Evolutionary conservation across 371 early-diverging fungal species (phyloP).

Genomic region (Zychaea mexicana): DNA sequence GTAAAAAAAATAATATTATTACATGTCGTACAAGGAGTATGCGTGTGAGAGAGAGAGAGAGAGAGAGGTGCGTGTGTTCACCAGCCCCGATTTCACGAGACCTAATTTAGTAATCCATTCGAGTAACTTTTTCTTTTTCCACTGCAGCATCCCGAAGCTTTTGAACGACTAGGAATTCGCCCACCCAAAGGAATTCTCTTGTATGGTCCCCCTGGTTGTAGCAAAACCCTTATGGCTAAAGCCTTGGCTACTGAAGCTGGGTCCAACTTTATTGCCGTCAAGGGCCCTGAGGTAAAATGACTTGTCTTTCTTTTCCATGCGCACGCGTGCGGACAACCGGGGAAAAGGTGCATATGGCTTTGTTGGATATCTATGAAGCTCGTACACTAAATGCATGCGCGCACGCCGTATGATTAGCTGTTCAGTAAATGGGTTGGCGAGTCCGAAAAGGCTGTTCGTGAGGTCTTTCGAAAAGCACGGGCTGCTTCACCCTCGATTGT

Average conservation of each 20-base stretch:
- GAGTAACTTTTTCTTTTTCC: no score
- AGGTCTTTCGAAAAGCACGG: slow-evolving; percentile 93
- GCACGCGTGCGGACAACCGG: no score
- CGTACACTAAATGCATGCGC: neutral
- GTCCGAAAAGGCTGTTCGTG: slow-evolving; percentile 96
- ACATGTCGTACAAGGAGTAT: neutral
- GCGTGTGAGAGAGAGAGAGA: neutral
- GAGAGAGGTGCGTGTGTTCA: no score
- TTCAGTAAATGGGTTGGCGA: slow-evolving; percentile 99
- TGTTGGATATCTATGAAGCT: no score
- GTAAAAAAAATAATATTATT: slow-evolving; percentile 28
- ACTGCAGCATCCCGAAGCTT: slow-evolving; percentile 91
- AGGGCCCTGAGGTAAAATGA: slow-evolving; percentile 95
- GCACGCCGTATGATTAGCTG: slow-evolving; percentile 55
- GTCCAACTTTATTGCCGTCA: slow-evolving; percentile 97
- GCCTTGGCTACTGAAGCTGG: slow-evolving; percentile 97
- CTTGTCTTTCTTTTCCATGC: no score
- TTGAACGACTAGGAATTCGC: slow-evolving; percentile 82
- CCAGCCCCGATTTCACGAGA: no score
- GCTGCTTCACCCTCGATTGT: slow-evolving; percentile 95
- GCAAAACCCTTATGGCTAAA: slow-evolving; percentile 97
- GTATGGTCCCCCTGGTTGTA: slow-evolving; percentile 99
- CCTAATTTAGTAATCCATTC: no score
- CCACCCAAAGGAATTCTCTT: slow-evolving; percentile 97
- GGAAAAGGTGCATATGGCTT: neutral